Conservation (phyloP, 768 basidiomycete species). For the Roridomyces roridus region DNA sequence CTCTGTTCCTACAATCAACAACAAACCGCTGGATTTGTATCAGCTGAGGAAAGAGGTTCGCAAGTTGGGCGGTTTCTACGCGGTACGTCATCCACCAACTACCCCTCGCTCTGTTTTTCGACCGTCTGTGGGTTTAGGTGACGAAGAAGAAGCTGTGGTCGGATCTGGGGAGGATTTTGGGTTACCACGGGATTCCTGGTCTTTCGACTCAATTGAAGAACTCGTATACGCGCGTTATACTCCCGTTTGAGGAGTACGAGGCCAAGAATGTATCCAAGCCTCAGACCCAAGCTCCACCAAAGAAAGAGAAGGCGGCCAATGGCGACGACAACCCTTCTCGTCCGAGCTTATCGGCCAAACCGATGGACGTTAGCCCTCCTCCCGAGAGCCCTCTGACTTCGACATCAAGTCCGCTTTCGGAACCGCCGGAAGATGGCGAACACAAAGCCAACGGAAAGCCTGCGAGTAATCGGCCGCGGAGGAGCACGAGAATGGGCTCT, state of each 20-base stretch:
- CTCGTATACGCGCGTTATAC: constrained; percentile 89
- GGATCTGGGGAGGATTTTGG: constrained; percentile 80
- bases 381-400: constrained; percentile 80
- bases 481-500: constrained; percentile 58
- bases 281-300: constrained; percentile 34
- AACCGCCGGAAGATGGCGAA: constrained; percentile 81
- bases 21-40: constrained; percentile 94
- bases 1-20: constrained; percentile 92
- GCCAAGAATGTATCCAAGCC: constrained; percentile 31
- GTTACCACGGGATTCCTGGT: constrained; percentile 83
- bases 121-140: constrained; percentile 57
- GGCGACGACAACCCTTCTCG: constrained; percentile 46
- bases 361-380: constrained; percentile 58
- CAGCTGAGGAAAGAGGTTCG: constrained; percentile 91
- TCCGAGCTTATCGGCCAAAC: constrained; percentile 40
- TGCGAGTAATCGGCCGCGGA: constrained; percentile 49
- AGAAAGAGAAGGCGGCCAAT: constrained; percentile 55
- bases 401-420: constrained; percentile 79
- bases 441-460: constrained; percentile 52
- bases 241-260: constrained; percentile 95
- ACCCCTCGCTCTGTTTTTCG: constrained; percentile 19
- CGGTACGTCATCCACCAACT: constrained; percentile 55
- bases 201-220: constrained; percentile 88
- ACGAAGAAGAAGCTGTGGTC: constrained; percentile 88
- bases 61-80: constrained; percentile 85